Conservation (phyloP, 2,329 filamentous ascomycete genomes). For the Microsporum ferrugineum region DNA sequence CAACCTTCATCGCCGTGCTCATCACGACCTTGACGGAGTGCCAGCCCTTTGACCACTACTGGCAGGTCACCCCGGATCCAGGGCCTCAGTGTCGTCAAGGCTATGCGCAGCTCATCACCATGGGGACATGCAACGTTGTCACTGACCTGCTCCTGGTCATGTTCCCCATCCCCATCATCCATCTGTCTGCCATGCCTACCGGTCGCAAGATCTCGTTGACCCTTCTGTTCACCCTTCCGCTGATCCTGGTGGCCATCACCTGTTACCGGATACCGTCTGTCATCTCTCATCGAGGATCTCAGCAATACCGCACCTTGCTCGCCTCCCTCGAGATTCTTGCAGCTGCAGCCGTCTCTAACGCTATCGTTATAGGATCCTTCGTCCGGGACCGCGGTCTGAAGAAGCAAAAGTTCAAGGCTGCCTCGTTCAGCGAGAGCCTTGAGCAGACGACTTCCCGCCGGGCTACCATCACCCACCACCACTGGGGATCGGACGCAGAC, state of each 20-base stretch:
- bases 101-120: constrained; percentile 75
- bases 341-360: constrained; percentile 76
- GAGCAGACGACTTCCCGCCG: constrained; percentile 29
- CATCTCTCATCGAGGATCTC: constrained; percentile 56
- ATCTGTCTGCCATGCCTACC: constrained; percentile 62
- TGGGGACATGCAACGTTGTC: constrained; percentile 78
- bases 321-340: constrained; percentile 86
- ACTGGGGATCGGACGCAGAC: constrained; percentile 87
- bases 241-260: constrained; percentile 67
- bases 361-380: constrained; percentile 82
- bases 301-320: constrained; percentile 78
- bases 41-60: constrained; percentile 60
- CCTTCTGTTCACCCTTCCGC: constrained; percentile 71
- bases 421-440: constrained; percentile 40
- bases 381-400: constrained; percentile 82
- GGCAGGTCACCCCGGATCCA: constrained; percentile 76
- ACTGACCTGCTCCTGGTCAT: constrained; percentile 79
- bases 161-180: constrained; percentile 81
- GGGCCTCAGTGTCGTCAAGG: constrained; percentile 76
- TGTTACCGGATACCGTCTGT: constrained; percentile 71
- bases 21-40: constrained; percentile 78
- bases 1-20: constrained; percentile 71
- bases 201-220: constrained; percentile 72
- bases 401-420: constrained; percentile 64
- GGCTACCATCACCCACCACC: constrained; percentile 52